Conservation (phyloP, 495 filamentous ascomycete genomes). For the Penicillium ochrochloron region DNA sequence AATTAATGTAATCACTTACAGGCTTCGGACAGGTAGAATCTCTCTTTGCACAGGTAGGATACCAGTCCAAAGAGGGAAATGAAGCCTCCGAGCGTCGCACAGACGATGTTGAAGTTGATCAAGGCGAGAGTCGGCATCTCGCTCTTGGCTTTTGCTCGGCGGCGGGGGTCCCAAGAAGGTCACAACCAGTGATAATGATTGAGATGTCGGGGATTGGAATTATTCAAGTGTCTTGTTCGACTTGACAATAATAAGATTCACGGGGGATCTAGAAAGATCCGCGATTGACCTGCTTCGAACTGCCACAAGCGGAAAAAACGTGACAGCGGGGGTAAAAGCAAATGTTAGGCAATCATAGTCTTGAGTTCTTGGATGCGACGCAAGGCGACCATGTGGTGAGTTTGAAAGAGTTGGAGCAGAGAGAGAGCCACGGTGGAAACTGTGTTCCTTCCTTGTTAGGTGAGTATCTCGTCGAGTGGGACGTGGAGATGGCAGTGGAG, state of each 20-base stretch:
- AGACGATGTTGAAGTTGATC: constrained; percentile 88
- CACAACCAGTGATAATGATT: neutral
- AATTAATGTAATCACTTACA: constrained; percentile 54
- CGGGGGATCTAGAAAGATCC: neutral
- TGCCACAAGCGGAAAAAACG: constrained; percentile 10
- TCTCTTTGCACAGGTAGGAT: constrained; percentile 87
- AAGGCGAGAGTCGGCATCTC: constrained; percentile 79
- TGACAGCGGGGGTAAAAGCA: constrained; percentile 24
- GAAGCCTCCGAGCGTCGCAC: constrained; percentile 82
- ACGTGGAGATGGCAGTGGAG: neutral
- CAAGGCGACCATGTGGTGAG: constrained; percentile 31
- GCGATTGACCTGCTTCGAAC: constrained; percentile 9
- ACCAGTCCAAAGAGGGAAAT: constrained; percentile 87
- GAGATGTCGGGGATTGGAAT: neutral
- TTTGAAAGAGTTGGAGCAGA: neutral
- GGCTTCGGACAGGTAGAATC: constrained; percentile 89
- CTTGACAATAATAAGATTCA: neutral
- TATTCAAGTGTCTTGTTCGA: neutral
- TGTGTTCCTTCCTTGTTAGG: neutral
- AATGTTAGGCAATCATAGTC: constrained; percentile 54
- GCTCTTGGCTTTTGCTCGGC: constrained; percentile 8
- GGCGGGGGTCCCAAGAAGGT: neutral
- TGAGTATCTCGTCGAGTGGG: neutral
- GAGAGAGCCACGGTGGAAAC: constrained; percentile 5
- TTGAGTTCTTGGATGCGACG: constrained; percentile 14